Evolutionary conservation across 1,284 basidiomycete genomes (phyloP), one percentile per base, ranked within the genome.

Genomic region (Clitocybe nebularis): DNA sequence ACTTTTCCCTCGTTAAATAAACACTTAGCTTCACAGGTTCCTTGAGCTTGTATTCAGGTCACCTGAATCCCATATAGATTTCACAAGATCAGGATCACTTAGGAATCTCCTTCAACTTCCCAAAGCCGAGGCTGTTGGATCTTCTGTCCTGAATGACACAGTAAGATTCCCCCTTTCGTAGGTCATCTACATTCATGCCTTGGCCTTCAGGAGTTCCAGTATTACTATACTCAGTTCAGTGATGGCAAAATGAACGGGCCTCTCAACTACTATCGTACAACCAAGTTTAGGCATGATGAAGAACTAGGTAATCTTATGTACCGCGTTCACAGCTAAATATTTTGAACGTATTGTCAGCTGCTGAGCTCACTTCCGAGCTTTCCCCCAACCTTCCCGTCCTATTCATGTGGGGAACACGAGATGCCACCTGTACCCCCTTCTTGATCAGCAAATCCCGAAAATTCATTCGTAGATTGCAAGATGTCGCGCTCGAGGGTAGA

Each of bases 211-310:
- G 81, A 84, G 52, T 60, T 75, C 14, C 53, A 67, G 16, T 72
- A 73, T 47, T 78, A 83, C 49, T 14, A 67, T 11, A 56, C 66
- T 8, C 63, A 71, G 44, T 67, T 74, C 13, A 52, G 60, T 13
- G 64, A 69, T 46, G 73, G 75, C n/a, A n/a, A n/a, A n/a, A 79
- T 87, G 77, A 67, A 68, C 16, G 82, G 82, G 0, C 81, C 84
- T 2, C 59, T 85, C 8, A 82, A 81, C 45, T 88, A 85, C 56
- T 87, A 87, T 50, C 73, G 81, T 20, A 84, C 81, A 2, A 60
- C 64, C 11, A 68, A 69, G 48, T 46, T 66, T 44, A 70, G 81
- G 14, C 75, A 74, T 56, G 72, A 81, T 11, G 84, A 88, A 60
- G 84, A 87, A 61, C 57, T 60, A 55, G 75, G 82, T 78, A 44